Evolutionary conservation across 768 basidiomycete species (phyloP).

Genomic region (Cyclocybe cylindracea): DNA sequence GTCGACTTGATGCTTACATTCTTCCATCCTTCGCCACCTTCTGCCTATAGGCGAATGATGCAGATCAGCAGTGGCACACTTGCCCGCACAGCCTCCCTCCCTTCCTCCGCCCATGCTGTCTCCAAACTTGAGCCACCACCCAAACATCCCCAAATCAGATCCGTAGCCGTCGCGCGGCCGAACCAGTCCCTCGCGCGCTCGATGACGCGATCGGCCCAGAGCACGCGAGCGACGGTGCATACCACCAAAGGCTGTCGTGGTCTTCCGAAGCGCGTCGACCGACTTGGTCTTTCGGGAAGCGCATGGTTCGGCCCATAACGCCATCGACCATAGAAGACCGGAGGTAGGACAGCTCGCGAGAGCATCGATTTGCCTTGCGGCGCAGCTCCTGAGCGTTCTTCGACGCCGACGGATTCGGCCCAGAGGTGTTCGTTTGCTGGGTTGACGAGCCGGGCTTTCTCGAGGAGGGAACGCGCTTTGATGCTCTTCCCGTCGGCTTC

Average conservation of each 20-base stretch:
- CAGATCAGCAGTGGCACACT: constrained; percentile 78
- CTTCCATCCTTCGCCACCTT: constrained; percentile 72
- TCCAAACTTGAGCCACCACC: constrained; percentile 96
- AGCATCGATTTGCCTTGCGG: constrained; percentile 89
- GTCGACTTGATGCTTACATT: constrained; percentile 71
- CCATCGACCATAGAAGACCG: constrained; percentile 88
- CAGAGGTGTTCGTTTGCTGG: constrained; percentile 84
- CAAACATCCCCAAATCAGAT: constrained; percentile 85
- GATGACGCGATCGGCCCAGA: constrained; percentile 94
- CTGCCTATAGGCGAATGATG: constrained; percentile 84
- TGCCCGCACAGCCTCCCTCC: constrained; percentile 69
- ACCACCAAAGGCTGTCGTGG: too few species aligned
- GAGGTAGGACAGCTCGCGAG: constrained; percentile 86
- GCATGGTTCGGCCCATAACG: constrained; percentile 90
- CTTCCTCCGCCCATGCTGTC: constrained; percentile 81
- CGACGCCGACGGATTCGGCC: constrained; percentile 89
- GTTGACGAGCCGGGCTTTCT: constrained; percentile 86
- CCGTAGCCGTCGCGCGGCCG: constrained; percentile 71
- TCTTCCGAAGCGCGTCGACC: constrained; percentile 93
- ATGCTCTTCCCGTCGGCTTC: constrained; percentile 92
- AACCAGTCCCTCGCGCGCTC: constrained; percentile 97
- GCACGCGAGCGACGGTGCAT: constrained; percentile 87
- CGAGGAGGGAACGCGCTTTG: constrained; percentile 86
- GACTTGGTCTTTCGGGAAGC: constrained; percentile 86
- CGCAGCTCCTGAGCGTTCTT: constrained; percentile 92